These are phyloP conservation scores for Iberis pinnata DNA, from an alignment of 345 rosid genomes.

Conservation along the genomic window DNA sequence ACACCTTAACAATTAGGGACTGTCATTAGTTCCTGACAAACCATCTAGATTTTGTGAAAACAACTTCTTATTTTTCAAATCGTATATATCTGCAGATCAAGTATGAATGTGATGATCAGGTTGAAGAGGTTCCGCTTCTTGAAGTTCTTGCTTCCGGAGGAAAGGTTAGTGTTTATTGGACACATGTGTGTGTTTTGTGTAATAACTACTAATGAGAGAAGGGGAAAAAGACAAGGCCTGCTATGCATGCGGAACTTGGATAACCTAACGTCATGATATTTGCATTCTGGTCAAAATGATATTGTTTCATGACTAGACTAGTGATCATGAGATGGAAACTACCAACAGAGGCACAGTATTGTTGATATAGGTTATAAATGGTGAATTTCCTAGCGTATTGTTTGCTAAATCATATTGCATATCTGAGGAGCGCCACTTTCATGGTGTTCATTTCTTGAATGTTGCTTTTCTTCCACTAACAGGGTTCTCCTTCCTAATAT, in stretches of 20 bases:
- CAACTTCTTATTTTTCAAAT: constrained; percentile 12
- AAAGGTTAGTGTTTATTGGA: constrained; percentile 56
- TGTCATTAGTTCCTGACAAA: constrained; percentile 6
- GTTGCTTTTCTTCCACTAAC: constrained; percentile 11
- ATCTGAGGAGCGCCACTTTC: neutral
- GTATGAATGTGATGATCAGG: constrained; percentile 36
- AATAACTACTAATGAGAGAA: constrained; percentile 2
- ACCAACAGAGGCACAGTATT: constrained; percentile 4
- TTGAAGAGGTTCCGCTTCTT: constrained; percentile 62
- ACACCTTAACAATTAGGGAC: constrained; percentile 7
- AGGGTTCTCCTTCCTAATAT: constrained; percentile 12
- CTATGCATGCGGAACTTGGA: constrained; percentile 11
- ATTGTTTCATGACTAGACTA: constrained; percentile 8
- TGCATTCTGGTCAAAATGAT: constrained; percentile 15
- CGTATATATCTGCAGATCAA: constrained; percentile 39
- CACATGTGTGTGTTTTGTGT: constrained; percentile 3
- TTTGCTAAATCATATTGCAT: constrained; percentile 13
- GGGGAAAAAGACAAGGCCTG: constrained; percentile 2
- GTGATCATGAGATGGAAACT: constrained; percentile 12
- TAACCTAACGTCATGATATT: constrained; percentile 3
- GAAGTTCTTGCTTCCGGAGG: constrained; percentile 86
- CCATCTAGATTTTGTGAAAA: constrained; percentile 15
- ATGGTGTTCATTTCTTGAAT: constrained; percentile 11
- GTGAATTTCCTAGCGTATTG: constrained; percentile 8
- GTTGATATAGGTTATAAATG: constrained; percentile 7